phyloP scores from a whole-genome alignment of 1,284 basidiomycete genomes.

The Phenoliferia sp. region DNA sequence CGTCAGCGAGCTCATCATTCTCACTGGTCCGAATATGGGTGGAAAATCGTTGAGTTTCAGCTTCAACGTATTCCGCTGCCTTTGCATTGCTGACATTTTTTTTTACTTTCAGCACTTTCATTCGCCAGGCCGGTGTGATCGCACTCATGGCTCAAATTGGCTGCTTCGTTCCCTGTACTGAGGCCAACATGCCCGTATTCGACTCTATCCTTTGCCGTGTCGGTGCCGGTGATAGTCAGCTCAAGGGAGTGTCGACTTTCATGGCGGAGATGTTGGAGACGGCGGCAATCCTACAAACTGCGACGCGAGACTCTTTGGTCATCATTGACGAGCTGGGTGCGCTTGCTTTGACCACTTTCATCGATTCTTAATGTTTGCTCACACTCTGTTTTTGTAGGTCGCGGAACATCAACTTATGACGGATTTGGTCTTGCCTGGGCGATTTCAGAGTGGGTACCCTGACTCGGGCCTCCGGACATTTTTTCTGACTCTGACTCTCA shows the following conservation, averaged over 20 bases:
- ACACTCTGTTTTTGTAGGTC: conserved; percentile 43
- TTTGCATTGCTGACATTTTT: neutral
- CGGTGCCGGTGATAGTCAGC: conserved; percentile 93
- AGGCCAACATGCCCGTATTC: conserved; percentile 83
- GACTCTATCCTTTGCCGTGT: conserved; percentile 95
- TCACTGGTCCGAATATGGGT: conserved; percentile 84
- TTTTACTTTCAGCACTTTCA: conserved; percentile 56
- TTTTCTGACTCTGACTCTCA: neutral
- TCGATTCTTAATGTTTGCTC: neutral
- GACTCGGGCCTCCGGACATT: neutral
- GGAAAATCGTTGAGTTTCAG: conserved; percentile 61
- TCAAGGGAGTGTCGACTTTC: conserved; percentile 97
- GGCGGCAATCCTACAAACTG: conserved; percentile 87
- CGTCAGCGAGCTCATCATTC: conserved; percentile 47
- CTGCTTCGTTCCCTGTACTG: conserved; percentile 86
- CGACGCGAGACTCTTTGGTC: conserved; percentile 86
- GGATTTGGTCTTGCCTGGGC: conserved; percentile 99
- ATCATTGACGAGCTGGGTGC: conserved; percentile 93
- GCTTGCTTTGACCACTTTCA: neutral
- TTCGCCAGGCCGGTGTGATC: conserved; percentile 84
- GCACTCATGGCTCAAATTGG: conserved; percentile 93
- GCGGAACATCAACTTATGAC: conserved; percentile 98
- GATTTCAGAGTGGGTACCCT: conserved; percentile 75
- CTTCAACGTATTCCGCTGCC: neutral
- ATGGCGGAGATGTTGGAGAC: conserved; percentile 99